Evolutionary conservation across 2,329 filamentous ascomycete species (phyloP).

Genomic region (Microcyclospora tardicrescens): DNA sequence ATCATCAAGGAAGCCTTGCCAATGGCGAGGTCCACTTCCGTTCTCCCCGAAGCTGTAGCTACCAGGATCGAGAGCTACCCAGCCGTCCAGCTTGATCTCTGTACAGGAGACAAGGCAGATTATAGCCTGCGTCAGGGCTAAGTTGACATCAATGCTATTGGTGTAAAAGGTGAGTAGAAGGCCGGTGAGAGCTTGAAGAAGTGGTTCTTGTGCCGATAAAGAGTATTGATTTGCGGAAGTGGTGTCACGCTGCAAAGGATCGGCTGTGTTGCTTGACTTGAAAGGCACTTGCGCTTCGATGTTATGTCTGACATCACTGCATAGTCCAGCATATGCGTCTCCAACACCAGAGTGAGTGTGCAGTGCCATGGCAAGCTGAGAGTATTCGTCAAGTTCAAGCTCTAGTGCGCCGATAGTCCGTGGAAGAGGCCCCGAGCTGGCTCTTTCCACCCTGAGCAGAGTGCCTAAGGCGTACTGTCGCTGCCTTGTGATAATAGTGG

Average conservation of each 20-base stretch:
- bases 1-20: conserved; percentile 20
- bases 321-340: conserved; percentile 56
- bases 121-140: conserved; percentile 73
- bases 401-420: conserved; percentile 64
- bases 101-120: conserved; percentile 74
- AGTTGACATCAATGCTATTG: conserved; percentile 82
- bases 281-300: conserved; percentile 19
- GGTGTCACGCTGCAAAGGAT: conserved; percentile 1
- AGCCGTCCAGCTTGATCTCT: conserved; percentile 76
- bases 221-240: conserved; percentile 3
- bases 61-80: conserved; percentile 50
- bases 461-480: conserved; percentile 74
- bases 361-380: conserved; percentile 53
- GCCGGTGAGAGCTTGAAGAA: conserved; percentile 38
- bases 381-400: conserved; percentile 59
- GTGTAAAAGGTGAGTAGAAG: conserved; percentile 70
- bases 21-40: conserved; percentile 27
- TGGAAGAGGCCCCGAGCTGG: conserved; percentile 40
- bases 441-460: conserved; percentile 53
- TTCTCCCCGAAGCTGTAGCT: conserved; percentile 9
- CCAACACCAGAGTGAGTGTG: conserved; percentile 59
- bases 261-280: conserved; percentile 1
- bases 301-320: conserved; percentile 49
- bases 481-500: conserved; percentile 73
- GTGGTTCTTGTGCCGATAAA: conserved; percentile 5